Conservation (phyloP, 2,329 filamentous ascomycete species). For the Hansfordia pulvinata region DNA sequence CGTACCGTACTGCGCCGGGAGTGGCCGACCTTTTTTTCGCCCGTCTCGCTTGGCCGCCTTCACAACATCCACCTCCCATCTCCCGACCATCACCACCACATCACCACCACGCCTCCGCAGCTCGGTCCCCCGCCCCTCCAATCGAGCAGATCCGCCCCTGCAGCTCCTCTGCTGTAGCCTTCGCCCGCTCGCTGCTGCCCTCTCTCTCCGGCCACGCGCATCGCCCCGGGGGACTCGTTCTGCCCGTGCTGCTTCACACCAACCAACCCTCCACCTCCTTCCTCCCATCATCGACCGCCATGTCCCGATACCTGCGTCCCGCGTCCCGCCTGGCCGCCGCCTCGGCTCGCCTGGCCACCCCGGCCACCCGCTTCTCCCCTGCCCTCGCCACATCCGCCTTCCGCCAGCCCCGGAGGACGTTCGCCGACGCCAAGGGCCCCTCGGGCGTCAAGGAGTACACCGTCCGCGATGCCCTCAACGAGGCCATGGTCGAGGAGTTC, state of each 20-base stretch:
- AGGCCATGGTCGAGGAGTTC: conserved; percentile 95
- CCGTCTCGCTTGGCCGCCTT: conserved; percentile 1
- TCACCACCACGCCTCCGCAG: not conserved
- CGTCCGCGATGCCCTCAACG: conserved; percentile 92
- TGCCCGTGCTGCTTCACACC: not conserved
- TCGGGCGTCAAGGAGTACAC: conserved; percentile 93
- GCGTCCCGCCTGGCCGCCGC: conserved; percentile 33
- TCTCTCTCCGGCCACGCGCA: too few relatives aligned
- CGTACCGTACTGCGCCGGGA: too few relatives aligned
- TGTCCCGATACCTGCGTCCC: conserved; percentile 39
- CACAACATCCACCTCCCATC: not conserved
- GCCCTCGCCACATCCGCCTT: conserved; percentile 20
- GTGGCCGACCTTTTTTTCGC: not conserved
- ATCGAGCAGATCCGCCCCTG: not conserved
- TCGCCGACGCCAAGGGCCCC: conserved; percentile 40
- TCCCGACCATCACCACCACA: not conserved
- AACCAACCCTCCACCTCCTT: not conserved
- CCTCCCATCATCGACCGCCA: conserved; percentile 11
- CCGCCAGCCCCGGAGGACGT: conserved; percentile 35
- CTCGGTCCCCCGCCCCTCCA: not conserved
- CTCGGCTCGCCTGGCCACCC: too few relatives aligned
- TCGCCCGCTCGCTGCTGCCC: not conserved
- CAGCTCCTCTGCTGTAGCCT: not conserved
- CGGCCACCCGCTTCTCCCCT: conserved; percentile 17
- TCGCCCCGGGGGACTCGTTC: too few relatives aligned